These are phyloP conservation scores for Corynascus novoguineensis DNA, from an alignment of 495 filamentous ascomycete species.

Conservation along the genomic window DNA sequence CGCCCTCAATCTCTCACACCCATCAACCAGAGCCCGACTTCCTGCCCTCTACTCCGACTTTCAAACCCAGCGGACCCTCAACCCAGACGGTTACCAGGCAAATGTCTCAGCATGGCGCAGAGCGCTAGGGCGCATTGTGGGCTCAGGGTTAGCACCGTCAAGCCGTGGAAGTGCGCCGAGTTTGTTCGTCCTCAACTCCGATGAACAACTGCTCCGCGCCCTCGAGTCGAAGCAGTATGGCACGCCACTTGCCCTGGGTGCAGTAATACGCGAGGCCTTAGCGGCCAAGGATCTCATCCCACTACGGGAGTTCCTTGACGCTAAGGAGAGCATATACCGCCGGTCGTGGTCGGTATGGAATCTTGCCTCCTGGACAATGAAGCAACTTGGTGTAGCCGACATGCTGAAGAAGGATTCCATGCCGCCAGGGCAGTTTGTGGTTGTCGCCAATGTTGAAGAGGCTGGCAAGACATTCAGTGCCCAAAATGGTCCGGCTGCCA, in stretches of 20 bases:
- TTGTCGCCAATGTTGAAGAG: constrained; percentile 55
- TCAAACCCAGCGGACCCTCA: constrained; percentile 64
- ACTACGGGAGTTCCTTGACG: constrained; percentile 53
- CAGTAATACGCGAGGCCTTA: constrained; percentile 74
- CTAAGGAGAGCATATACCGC: constrained; percentile 58
- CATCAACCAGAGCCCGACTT: constrained; percentile 60
- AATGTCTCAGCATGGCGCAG: constrained; percentile 81
- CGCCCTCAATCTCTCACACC: constrained; percentile 3
- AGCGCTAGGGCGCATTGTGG: constrained; percentile 61
- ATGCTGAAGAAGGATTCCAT: constrained; percentile 39
- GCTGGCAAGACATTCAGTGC: constrained; percentile 40
- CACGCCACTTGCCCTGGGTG: constrained; percentile 71
- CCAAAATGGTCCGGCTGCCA: neutral
- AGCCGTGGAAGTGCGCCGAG: constrained; percentile 32
- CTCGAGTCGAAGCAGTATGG: constrained; percentile 77
- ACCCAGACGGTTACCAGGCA: constrained; percentile 84
- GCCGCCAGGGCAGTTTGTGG: constrained; percentile 50
- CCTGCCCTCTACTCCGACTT: constrained; percentile 96
- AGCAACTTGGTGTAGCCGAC: constrained; percentile 59
- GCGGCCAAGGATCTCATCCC: constrained; percentile 62
- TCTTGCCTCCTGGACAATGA: constrained; percentile 69
- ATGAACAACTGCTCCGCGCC: constrained; percentile 61
- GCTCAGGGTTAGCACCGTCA: constrained; percentile 47
- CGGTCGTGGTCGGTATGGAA: constrained; percentile 48
- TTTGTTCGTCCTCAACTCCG: constrained; percentile 59